Evolutionary conservation across 306 rosid genomes (phyloP), one percentile per base, ranked within the genome.

Genomic region (Trichosanthes truncata): DNA sequence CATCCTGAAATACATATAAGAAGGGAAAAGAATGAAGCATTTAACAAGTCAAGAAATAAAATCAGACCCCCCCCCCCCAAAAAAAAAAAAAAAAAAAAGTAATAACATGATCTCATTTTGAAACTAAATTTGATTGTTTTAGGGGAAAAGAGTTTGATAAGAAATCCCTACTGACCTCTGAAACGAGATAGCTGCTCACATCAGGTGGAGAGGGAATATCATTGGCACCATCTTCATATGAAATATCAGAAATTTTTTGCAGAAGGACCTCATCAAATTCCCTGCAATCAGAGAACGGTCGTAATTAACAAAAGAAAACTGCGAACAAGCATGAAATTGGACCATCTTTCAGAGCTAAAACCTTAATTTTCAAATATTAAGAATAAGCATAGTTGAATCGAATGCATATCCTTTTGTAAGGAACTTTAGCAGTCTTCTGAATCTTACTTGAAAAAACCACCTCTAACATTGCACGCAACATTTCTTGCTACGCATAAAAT

Each of bases 401-500:
- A 17, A 49, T 48, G 41, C 13, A 5, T 29, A 11, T 43, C 40
- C 43, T 25, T 48, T 15, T 29, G 51, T n/a, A 40, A 71, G 36
- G 26, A 74, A 74, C 59, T 48, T 49, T 26, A 49, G 69, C 43
- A 46, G 45, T 51, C 26, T 62, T 60, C 18, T 63, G 57, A 48
- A 31, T 10, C 73, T 90, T 90, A 96, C 99, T 89, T 96, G 87
- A 96, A 96, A 85, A 93, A 96, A 51, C 96, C 96, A 51, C 99
- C 99, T 84, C 99, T 90, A 69, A 96, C 98, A 81, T 91, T 93
- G 90, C 99, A 96, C 74, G 99, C 99, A 57, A 96, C 97, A 82
- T 96, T 96, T 83, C 99, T 91, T 69, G 99, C 99, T 79, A 93
- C 96, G 74, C 99, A 96, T 85, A 96, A 81, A 81, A 96, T 93